Evolutionary conservation across 169 alveolate genomes (phyloP).

Genomic region (Ichthyophthirius multifiliis): DNA sequence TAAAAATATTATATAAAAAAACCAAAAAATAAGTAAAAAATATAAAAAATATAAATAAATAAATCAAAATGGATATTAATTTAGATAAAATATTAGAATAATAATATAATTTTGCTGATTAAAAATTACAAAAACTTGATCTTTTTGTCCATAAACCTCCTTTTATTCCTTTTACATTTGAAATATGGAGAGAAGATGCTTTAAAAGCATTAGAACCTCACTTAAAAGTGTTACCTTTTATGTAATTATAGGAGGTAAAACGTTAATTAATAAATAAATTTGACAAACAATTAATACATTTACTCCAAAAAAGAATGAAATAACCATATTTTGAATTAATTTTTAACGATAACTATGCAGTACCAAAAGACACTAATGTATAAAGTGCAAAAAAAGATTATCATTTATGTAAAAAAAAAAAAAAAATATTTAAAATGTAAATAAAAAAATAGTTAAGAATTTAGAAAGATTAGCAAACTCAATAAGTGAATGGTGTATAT

Average conservation of each 20-base stretch:
- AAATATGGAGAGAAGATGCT: background rate
- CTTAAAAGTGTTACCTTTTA: background rate
- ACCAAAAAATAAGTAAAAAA: too few relatives aligned
- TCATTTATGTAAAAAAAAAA: background rate
- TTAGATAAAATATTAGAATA: too few relatives aligned
- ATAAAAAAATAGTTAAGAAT: background rate
- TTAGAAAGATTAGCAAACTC: background rate
- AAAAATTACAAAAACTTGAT: too few relatives aligned
- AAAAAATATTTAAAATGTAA: background rate
- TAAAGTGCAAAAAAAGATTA: conserved; percentile 5
- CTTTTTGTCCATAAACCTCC: background rate
- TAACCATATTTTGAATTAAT: background rate
- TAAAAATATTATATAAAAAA: too few relatives aligned
- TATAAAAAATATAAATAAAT: too few relatives aligned
- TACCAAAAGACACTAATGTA: background rate
- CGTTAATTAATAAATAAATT: background rate
- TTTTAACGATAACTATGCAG: background rate
- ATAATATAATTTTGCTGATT: too few relatives aligned
- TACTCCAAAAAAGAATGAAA: background rate
- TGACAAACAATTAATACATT: background rate
- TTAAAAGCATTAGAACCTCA: background rate
- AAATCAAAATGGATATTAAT: too few relatives aligned
- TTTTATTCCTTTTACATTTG: background rate
- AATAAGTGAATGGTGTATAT: background rate
- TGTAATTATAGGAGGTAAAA: background rate